These are phyloP conservation scores for Immersiella caudata DNA, from an alignment of 495 filamentous ascomycete genomes.

Conservation along the genomic window DNA sequence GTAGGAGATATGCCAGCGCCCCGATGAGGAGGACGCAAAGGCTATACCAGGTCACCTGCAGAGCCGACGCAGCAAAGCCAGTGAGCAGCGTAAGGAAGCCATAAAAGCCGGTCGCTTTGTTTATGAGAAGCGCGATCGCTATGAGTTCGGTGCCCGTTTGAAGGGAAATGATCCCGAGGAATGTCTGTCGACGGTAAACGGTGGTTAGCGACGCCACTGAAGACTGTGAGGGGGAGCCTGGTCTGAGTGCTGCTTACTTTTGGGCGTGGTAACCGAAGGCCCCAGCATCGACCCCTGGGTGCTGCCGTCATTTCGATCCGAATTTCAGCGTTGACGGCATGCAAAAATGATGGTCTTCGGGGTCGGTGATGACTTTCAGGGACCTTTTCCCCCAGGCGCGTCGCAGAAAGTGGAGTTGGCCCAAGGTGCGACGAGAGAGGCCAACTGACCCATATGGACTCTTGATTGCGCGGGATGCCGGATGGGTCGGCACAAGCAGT, in stretches of 20 bases:
- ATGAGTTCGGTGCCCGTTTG: conserved; percentile 83
- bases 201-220: not conserved
- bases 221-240: not conserved
- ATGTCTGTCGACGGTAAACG: conserved; percentile 54
- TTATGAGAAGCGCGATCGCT: conserved; percentile 75
- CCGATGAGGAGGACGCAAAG: conserved; percentile 73
- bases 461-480: not conserved
- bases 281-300: conserved; percentile 22
- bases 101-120: conserved; percentile 86
- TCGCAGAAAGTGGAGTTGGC: conserved; percentile 8
- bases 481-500: not conserved
- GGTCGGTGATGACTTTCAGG: not conserved
- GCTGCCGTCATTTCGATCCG: conserved; percentile 28
- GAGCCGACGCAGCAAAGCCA: conserved; percentile 61
- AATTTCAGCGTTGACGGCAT: not conserved
- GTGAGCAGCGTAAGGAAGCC: conserved; percentile 83
- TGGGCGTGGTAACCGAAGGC: conserved; percentile 40
- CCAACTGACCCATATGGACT: not conserved
- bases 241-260: conserved; percentile 31
- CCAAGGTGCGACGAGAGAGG: conserved; percentile 10
- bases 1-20: conserved; percentile 62
- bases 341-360: not conserved
- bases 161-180: conserved; percentile 82
- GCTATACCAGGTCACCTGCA: conserved; percentile 81
- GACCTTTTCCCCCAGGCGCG: conserved; percentile 12